Conservation (phyloP, 768 basidiomycete species). For the Leucosporidium creatinivorum region DNA sequence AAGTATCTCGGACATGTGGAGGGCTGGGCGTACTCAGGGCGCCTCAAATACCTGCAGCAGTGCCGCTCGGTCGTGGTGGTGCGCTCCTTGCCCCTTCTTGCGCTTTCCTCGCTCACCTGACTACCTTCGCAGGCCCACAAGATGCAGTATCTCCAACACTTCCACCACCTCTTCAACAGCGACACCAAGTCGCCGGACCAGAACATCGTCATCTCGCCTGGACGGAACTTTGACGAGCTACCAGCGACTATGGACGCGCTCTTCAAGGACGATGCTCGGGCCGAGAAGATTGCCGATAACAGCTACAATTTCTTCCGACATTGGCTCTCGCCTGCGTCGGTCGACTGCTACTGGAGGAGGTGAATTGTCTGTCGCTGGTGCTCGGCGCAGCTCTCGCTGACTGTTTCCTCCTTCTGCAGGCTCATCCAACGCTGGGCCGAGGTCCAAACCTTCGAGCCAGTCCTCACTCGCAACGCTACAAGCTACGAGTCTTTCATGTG, state of each 20-base stretch:
- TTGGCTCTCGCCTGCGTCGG: constrained; percentile 17
- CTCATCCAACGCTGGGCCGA: constrained; percentile 19
- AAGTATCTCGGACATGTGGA: constrained; percentile 31
- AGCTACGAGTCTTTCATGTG: constrained; percentile 23
- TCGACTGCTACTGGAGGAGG: constrained; percentile 34
- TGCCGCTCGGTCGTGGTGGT: constrained; percentile 27
- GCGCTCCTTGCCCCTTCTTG: background rate
- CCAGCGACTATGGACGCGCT: constrained; percentile 29
- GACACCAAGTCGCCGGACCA: constrained; percentile 29
- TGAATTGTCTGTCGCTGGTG: background rate
- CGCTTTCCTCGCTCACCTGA: background rate
- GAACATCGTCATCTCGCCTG: constrained; percentile 34
- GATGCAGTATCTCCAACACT: constrained; percentile 35
- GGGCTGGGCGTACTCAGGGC: constrained; percentile 23
- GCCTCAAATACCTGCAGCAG: constrained; percentile 24
- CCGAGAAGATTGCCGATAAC: constrained; percentile 27
- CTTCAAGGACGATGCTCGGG: constrained; percentile 21
- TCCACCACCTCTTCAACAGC: constrained; percentile 33
- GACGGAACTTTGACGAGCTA: constrained; percentile 31
- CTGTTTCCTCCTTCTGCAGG: background rate
- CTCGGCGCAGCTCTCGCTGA: background rate
- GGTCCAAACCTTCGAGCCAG: constrained; percentile 17
- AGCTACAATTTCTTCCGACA: constrained; percentile 17
- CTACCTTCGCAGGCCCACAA: constrained; percentile 20
- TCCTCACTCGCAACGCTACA: constrained; percentile 6